Base-by-base conservation (phyloP, 768 basidiomycete species). In the Boletus huronensis region DNA sequence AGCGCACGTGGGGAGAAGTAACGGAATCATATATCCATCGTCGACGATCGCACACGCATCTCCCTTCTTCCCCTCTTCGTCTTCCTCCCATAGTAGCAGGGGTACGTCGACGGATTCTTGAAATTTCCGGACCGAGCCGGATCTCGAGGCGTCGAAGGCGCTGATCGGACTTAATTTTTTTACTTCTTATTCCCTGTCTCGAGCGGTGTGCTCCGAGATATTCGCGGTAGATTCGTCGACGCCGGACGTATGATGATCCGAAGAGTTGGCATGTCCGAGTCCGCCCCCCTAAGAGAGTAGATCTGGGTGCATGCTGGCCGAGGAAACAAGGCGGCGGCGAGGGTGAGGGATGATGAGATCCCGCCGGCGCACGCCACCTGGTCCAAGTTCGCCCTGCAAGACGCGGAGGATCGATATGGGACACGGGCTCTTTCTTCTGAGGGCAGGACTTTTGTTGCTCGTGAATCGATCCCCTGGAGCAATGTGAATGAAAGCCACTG, bases 61-160 rank as follows among this genome's bases (percentile, higher is more conserved):
- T 23, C 32, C 50, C n/a, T n/a, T 32, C 32, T 35, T 46, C 34
- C 57, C 1, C 51, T 48, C 41, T 55, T 55, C 50, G 31, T 29
- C 35, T 48, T 55, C 50, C 31, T 38, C 16, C 31, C 38, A 51
- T 39, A n/a, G 38, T 21, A 21, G n/a, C 32, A 35, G 28, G 36
- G 36, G 36, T 38, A n/a, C 32, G 43, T 55, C 16, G 42, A 36
- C 28, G 25, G 60, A 52, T 63, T 62, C 60, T 62, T 58, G 50
- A 43, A 43, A 59, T 54, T 41, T 48, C 57, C 61, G 61, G 46
- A 39, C 42, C 14, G 3, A 13, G 47, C 31, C 60, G 61, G 60
- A 63, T 63, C 61, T 63, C 25, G 52, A 54, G 49, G 57, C 6
- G 38, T 51, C 57, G 60, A 63, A 59, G 61, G 23, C 25, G 53